Evolutionary conservation across 2,329 filamentous ascomycete genomes (phyloP).

Genomic region (Golovinomyces cichoracearum): DNA sequence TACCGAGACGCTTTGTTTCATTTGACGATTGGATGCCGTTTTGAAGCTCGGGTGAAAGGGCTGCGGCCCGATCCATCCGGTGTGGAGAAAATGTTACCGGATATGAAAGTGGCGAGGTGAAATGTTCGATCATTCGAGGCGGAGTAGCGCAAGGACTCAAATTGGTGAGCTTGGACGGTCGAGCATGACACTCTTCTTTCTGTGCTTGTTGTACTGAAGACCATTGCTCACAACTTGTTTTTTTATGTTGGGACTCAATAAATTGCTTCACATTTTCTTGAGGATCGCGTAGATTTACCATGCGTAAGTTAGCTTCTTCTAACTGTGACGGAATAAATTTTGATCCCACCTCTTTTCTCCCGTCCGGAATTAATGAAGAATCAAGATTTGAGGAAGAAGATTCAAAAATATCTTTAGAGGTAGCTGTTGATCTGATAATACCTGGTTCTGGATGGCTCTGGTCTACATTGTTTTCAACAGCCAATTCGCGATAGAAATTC

Average conservation of each 20-base stretch:
- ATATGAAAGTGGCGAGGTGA: too few relatives aligned
- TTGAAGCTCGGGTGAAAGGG: slow-evolving; percentile 27
- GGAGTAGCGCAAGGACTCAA: not conserved
- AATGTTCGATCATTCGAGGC: not conserved
- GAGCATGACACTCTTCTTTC: not conserved
- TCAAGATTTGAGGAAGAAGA: too few relatives aligned
- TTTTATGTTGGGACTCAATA: slow-evolving; percentile 55
- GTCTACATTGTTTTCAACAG: too few relatives aligned
- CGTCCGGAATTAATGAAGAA: too few relatives aligned
- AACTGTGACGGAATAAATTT: slow-evolving; percentile 24
- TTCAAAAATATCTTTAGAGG: too few relatives aligned
- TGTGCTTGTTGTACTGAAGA: not conserved
- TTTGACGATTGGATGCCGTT: not conserved
- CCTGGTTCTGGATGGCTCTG: too few relatives aligned
- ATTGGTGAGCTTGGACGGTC: not conserved
- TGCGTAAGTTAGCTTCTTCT: slow-evolving; percentile 46
- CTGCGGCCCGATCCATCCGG: slow-evolving; percentile 25
- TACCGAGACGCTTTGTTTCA: not conserved
- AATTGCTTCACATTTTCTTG: slow-evolving; percentile 89
- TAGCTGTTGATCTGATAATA: too few relatives aligned
- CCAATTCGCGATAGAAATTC: slow-evolving; percentile 49
- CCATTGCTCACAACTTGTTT: not conserved
- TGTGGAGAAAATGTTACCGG: slow-evolving; percentile 22
- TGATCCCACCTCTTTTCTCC: not conserved
- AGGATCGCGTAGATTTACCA: slow-evolving; percentile 46